A percentile compares a stretch with the other conserved stretches of the same genome.
phyloP scores from a whole-genome alignment of 148 eudicot species.

The Spergularia bocconei region DNA sequence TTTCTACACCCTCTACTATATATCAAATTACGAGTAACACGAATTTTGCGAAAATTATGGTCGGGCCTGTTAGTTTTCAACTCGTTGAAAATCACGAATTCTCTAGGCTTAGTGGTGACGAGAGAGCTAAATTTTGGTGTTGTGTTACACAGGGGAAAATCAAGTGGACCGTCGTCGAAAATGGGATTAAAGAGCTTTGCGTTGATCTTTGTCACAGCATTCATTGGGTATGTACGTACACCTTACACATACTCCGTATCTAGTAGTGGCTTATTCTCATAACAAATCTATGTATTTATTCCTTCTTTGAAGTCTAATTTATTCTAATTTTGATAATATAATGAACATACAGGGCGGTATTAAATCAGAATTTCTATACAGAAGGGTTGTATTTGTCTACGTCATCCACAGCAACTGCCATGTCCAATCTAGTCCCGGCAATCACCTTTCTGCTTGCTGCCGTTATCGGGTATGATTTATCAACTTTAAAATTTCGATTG shows the following conservation, averaged over 20 bases:
- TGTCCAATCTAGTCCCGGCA: constrained; percentile 55
- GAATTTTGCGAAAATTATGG: no score
- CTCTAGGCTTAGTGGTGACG: no score
- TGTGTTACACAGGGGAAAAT: constrained; percentile 34
- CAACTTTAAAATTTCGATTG: neutral
- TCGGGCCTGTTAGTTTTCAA: no score
- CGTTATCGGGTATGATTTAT: constrained; percentile 38
- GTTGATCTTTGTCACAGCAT: constrained; percentile 48
- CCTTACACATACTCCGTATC: no score
- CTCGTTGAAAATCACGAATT: no score
- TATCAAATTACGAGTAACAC: no score
- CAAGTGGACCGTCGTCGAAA: constrained; percentile 1
- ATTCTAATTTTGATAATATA: neutral
- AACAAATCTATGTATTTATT: no score
- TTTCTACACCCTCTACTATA: no score
- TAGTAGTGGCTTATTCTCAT: no score
- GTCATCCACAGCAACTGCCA: constrained; percentile 55
- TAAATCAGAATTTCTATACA: constrained; percentile 50
- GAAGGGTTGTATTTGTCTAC: constrained; percentile 59
- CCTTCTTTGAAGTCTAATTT: neutral
- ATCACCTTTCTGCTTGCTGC: constrained; percentile 58
- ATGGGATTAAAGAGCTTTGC: constrained; percentile 49
- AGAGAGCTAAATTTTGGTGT: no score
- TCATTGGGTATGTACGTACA: constrained; percentile 47
- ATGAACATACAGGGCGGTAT: constrained; percentile 41